Base-by-base conservation (phyloP, 1,284 basidiomycete species). In the Heliocybe sulcata region DNA sequence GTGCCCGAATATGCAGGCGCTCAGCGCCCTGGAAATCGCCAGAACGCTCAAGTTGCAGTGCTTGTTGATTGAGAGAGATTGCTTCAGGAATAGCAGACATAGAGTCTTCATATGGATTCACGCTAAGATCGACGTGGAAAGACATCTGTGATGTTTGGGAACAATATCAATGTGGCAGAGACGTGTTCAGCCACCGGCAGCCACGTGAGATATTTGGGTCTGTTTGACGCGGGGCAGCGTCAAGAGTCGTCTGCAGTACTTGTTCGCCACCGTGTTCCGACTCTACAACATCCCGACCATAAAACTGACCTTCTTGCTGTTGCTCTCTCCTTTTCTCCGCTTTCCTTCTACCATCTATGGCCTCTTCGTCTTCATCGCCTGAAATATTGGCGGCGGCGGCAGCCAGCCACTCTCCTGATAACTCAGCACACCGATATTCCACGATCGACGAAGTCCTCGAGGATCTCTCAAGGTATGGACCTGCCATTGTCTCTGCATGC, bases 361-460 rank as follows among this genome's bases (percentile, higher is more conserved):
- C 79, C 25, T 77, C 76, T 42, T 80, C 77, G 12, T 85, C 83
- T 35, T 89, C 87, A 59, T 90, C 87, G 47, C 86, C 87, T 60
- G 86, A 89, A 74, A 79, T 86, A 59, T 72, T 79, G 51, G 68
- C 77, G 59, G 68, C 77, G 59, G 76, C 77, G 50, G 70, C 68
- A 59, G 69, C 74, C 55, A 64, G 75, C 63, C 73, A 79, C 62
- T 64, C 71, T 49, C 68, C 73, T 59, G 71, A 75, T 69, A 70
- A 71, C 58, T 82, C 82, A 67, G 77, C 80, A 52, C 83, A 82
- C 69, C 82, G 81, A 66, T 74, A 81, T 68, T 79, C 83, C 59
- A 80, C 80, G 50, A 80, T 86, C 58, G 86, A 86, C 51, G 87
- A 90, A 67, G 88, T 94, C 52, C 80, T 95, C 53, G 93, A 96